phyloP scores from a whole-genome alignment of 192 early-diverging fungal genomes.

The Glomus cerebriforme region DNA sequence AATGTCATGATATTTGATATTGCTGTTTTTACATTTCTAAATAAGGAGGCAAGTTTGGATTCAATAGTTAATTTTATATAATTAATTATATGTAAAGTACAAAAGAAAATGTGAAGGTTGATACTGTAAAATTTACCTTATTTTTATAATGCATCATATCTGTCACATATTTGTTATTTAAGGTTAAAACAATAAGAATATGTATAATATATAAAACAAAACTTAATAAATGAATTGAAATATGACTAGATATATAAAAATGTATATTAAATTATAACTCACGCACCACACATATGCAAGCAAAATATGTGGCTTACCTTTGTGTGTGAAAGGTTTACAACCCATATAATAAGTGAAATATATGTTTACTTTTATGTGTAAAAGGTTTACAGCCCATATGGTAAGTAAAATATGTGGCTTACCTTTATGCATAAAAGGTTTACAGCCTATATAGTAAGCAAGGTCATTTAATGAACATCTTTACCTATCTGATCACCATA shows the following conservation, averaged over 20 bases:
- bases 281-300: conserved; percentile 19
- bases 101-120: conserved; percentile 6
- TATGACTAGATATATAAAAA: not conserved
- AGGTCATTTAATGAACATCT: conserved; percentile 31
- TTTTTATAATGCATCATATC: not conserved
- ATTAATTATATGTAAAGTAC: conserved; percentile 19
- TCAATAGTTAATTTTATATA: conserved; percentile 19
- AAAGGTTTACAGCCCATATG: conserved; percentile 33
- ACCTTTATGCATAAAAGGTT: conserved; percentile 33
- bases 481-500: conserved; percentile 26
- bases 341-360: conserved; percentile 32
- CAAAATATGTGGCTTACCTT: conserved; percentile 36
- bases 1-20: not conserved
- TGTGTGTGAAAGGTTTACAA: conserved; percentile 31
- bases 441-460: conserved; percentile 32
- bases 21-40: conserved; percentile 8
- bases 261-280: conserved; percentile 5
- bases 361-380: conserved; percentile 32
- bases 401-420: conserved; percentile 33
- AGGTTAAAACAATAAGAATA: not conserved
- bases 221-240: not conserved
- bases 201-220: not conserved
- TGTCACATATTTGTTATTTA: too few relatives aligned
- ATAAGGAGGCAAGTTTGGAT: conserved; percentile 21
- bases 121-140: not conserved